phyloP scores from a whole-genome alignment of 768 basidiomycete species.

The Phylloporus sp. region DNA sequence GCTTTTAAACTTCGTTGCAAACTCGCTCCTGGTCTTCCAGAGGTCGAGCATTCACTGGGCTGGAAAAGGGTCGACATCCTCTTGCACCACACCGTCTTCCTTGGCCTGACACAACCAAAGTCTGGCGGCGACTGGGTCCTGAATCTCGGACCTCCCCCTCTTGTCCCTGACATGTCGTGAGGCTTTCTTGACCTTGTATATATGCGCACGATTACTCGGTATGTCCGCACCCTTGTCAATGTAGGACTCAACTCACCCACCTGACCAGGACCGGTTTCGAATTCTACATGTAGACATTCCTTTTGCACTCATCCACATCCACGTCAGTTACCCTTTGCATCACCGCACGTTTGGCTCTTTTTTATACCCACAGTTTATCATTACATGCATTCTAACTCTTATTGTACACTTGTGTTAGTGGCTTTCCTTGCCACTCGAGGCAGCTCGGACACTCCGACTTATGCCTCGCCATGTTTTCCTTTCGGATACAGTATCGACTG shows the following conservation, averaged over 20 bases:
- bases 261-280: conserved; percentile 23
- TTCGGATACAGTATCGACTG: neutral
- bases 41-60: conserved; percentile 43
- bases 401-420: conserved; percentile 11
- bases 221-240: neutral
- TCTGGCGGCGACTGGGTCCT: conserved; percentile 36
- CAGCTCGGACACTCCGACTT: neutral
- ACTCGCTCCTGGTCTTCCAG: conserved; percentile 38
- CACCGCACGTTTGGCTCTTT: conserved; percentile 10
- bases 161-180: conserved; percentile 8
- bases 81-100: conserved; percentile 49
- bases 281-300: conserved; percentile 13
- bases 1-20: conserved; percentile 47
- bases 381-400: conserved; percentile 8
- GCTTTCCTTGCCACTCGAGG: conserved; percentile 8
- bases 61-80: conserved; percentile 56
- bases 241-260: neutral
- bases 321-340: conserved; percentile 12
- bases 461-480: neutral
- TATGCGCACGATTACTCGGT: conserved; percentile 16
- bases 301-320: conserved; percentile 13
- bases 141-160: conserved; percentile 22
- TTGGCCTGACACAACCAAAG: conserved; percentile 42
- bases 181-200: conserved; percentile 1
- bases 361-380: conserved; percentile 11